phyloP scores from a whole-genome alignment of 768 basidiomycete genomes.

The Boletus sp. region DNA sequence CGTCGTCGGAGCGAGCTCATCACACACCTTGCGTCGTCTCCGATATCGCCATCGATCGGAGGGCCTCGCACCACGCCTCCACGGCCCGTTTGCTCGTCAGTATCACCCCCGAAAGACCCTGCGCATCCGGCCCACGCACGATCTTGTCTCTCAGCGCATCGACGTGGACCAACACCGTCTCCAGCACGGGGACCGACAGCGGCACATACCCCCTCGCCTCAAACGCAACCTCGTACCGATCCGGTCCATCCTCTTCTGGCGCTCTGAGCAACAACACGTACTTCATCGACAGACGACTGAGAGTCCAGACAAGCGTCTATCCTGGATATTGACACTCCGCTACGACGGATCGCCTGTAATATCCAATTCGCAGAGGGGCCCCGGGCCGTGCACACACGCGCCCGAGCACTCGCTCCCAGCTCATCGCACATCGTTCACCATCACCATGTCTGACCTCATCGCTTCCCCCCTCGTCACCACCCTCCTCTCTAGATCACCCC shows the following conservation, averaged over 20 bases:
- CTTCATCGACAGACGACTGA: conserved; percentile 12
- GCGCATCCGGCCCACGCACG: conserved; percentile 32
- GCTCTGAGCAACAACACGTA: conserved; percentile 45
- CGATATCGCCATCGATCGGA: conserved; percentile 7
- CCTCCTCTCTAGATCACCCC: conserved; percentile 15
- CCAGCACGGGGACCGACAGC: conserved; percentile 67
- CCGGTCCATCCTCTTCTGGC: conserved; percentile 34
- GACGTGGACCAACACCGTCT: conserved; percentile 58
- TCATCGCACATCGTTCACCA: no score
- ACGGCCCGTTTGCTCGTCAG: conserved; percentile 78
- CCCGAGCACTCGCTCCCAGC: no score
- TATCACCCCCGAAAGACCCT: conserved; percentile 56
- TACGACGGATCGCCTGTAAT: no score
- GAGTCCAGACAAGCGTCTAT: no score
- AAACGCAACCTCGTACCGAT: conserved; percentile 62
- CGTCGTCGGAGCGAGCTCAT: neutral
- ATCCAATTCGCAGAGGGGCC: no score
- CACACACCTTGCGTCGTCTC: conserved; percentile 15
- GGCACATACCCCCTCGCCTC: conserved; percentile 46
- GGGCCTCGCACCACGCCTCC: conserved; percentile 63
- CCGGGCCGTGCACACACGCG: no score
- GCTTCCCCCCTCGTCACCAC: conserved; percentile 15
- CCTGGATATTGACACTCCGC: no score
- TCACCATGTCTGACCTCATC: conserved; percentile 4
- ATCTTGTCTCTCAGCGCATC: conserved; percentile 45